Conservation (phyloP, 768 basidiomycete species). For the Flagelloscypha sp. region DNA sequence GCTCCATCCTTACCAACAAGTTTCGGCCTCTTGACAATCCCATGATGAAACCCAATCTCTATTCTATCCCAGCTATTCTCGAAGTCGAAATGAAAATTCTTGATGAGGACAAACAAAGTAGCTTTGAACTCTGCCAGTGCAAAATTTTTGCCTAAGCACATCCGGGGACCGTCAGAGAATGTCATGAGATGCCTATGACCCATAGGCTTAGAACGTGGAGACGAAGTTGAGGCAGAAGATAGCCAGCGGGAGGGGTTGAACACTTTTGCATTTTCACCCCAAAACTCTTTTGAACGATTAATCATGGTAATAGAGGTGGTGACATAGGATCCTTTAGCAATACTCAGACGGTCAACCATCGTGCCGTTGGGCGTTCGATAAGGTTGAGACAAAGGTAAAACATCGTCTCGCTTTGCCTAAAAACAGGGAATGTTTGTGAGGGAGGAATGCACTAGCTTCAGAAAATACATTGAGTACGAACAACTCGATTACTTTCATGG, state of each 20-base stretch:
- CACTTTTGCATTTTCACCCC: conserved; percentile 52
- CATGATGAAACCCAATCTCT: conserved; percentile 25
- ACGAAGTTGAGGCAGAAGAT: conserved; percentile 17
- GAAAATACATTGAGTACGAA: conserved; percentile 15
- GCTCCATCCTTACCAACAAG: conserved; percentile 25
- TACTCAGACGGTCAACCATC: conserved; percentile 27
- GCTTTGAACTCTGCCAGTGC: conserved; percentile 32
- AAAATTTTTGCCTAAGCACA: conserved; percentile 41
- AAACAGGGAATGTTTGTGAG: conserved; percentile 18
- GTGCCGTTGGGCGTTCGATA: conserved; percentile 35
- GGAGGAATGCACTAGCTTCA: not conserved
- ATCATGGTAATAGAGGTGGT: conserved; percentile 34
- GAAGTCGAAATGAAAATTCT: conserved; percentile 32
- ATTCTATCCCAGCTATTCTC: conserved; percentile 29
- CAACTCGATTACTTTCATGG: conserved; percentile 26
- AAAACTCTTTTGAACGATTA: conserved; percentile 45
- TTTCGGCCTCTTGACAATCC: conserved; percentile 30
- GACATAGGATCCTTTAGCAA: conserved; percentile 41
- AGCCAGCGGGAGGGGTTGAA: conserved; percentile 66
- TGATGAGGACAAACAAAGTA: conserved; percentile 33
- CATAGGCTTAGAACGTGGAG: conserved; percentile 27
- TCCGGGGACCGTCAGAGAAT: conserved; percentile 44
- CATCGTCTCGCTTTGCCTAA: conserved; percentile 44
- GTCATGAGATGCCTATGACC: conserved; percentile 44
- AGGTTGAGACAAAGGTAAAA: conserved; percentile 49